Base-by-base conservation (phyloP, 2,329 filamentous ascomycete genomes). In the Dothideomycetes sp. region DNA sequence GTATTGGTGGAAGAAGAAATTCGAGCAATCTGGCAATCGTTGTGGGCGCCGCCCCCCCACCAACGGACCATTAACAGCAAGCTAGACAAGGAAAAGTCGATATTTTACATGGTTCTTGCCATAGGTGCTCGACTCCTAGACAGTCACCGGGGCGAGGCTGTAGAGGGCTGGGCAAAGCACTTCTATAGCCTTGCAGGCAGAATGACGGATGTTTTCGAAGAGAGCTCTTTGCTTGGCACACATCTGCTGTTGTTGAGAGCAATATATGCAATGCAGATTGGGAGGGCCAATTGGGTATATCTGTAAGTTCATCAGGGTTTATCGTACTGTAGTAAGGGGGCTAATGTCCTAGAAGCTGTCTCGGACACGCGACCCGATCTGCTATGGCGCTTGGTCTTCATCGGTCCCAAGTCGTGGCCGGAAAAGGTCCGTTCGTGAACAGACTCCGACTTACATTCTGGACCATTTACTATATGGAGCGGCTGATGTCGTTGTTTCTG, bases 331-430 rank as follows among this genome's bases (percentile, higher is more conserved):
- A n/a, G n/a, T n/a, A n/a, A n/a, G n/a, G n/a, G n/a, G n/a, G n/a
- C n/a, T n/a, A n/a, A n/a, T n/a, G n/a, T n/a, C n/a, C n/a, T n/a
- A n/a, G n/a, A n/a, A n/a, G n/a, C n/a, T n/a, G n/a, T 19, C 30
- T 42, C 7, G 40, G 40, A 2, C 40, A 42, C n/a, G 40, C 40
- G 14, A 19, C 35, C 5, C 29, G 40, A 31, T 42, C 34, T 2
- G 40, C 40, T 9, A 42, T 42, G 40, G 40, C 40, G 17, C 35
- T 42, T 5, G 40, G 40, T n/a, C 40, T 42, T 5, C 40, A 42
- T 34, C 35, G 35, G 5, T 17, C 40, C 2, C 40, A 42, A 11
- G 40, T 38, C 8, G 34, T 42, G n/a, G 10, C 17, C 4, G 35
- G 40, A 1, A 34, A 42, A 12, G 14, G 30, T 8, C 7, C 14